A percentile compares a stretch with the other conserved stretches of the same genome.
These are phyloP conservation scores for Cyclostephanos tholiformis DNA, from an alignment of 108 stramenopile species.

Conservation along the genomic window DNA sequence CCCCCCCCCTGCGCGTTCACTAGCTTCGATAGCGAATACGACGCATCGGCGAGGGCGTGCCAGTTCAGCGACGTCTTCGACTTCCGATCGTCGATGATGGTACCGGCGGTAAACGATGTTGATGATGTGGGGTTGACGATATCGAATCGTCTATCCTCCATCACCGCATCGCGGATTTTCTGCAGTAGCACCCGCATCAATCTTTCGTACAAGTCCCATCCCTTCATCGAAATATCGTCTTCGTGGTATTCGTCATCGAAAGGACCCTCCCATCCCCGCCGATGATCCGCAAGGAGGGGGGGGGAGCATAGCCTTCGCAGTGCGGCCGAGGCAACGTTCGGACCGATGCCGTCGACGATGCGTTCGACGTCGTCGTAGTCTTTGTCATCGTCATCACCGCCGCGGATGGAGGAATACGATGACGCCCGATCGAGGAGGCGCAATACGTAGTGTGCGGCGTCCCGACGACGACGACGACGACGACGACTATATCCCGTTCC, in stretches of 20 bases:
- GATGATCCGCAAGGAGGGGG: slow-evolving; percentile 18
- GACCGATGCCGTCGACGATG: slow-evolving; percentile 18
- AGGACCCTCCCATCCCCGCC: slow-evolving; percentile 5
- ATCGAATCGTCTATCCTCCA: not conserved
- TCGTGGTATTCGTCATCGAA: not conserved
- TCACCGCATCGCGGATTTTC: not conserved
- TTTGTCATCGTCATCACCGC: not conserved
- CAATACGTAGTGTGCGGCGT: slow-evolving; percentile 24
- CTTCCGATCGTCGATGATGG: not conserved
- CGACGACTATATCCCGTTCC: no score
- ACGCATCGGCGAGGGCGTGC: slow-evolving; percentile 22
- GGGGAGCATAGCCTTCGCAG: slow-evolving; percentile 33
- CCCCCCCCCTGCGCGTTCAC: slow-evolving; percentile 8
- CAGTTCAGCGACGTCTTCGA: slow-evolving; percentile 9
- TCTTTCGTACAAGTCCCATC: not conserved
- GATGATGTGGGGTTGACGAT: not conserved
- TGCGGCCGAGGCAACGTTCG: slow-evolving; percentile 43
- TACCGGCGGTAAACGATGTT: not conserved
- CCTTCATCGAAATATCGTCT: not conserved
- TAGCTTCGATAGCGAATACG: slow-evolving; percentile 14
- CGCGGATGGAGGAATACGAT: not conserved
- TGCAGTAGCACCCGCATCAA: slow-evolving; percentile 4
- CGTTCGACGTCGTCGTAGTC: not conserved
- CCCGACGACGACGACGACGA: no score
- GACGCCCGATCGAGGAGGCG: slow-evolving; percentile 12